phyloP scores from a whole-genome alignment of 75 land plant species.

The Selaginella moellendorffii region DNA sequence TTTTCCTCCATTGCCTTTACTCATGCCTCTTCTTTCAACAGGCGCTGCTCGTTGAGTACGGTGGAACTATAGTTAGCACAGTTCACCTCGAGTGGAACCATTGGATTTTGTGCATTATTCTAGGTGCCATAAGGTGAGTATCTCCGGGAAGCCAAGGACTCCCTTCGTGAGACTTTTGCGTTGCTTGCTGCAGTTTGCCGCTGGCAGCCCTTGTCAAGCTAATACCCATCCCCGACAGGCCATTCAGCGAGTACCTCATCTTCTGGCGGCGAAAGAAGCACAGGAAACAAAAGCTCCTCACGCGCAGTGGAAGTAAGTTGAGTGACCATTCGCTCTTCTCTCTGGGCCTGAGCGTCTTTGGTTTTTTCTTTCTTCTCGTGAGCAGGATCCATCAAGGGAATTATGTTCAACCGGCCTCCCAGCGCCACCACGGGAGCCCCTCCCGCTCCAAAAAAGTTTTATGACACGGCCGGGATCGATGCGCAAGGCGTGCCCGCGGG shows the following conservation, averaged over 20 bases:
- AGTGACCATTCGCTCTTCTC: neutral
- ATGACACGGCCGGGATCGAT: neutral
- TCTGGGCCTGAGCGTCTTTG: neutral
- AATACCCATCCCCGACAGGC: conserved; percentile 62
- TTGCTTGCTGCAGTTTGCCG: conserved; percentile 50
- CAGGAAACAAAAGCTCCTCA: neutral
- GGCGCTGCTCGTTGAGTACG: conserved; percentile 74
- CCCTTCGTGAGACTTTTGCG: neutral
- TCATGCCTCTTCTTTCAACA: conserved; percentile 12
- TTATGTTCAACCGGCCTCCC: neutral
- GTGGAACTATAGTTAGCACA: conserved; percentile 57
- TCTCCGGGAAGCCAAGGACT: no score
- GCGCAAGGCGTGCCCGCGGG: neutral
- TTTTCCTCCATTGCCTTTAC: neutral
- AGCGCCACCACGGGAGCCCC: neutral
- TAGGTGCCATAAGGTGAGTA: conserved; percentile 60
- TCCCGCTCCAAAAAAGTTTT: neutral
- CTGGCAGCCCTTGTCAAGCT: conserved; percentile 58
- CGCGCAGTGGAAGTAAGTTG: neutral
- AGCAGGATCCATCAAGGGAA: neutral
- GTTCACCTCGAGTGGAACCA: conserved; percentile 35
- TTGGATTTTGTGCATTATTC: conserved; percentile 53
- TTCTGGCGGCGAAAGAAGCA: neutral
- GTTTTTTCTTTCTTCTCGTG: neutral
- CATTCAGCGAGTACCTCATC: conserved; percentile 14